phyloP scores from a whole-genome alignment of 2,329 filamentous ascomycete genomes.

The Venturia pyrina region DNA sequence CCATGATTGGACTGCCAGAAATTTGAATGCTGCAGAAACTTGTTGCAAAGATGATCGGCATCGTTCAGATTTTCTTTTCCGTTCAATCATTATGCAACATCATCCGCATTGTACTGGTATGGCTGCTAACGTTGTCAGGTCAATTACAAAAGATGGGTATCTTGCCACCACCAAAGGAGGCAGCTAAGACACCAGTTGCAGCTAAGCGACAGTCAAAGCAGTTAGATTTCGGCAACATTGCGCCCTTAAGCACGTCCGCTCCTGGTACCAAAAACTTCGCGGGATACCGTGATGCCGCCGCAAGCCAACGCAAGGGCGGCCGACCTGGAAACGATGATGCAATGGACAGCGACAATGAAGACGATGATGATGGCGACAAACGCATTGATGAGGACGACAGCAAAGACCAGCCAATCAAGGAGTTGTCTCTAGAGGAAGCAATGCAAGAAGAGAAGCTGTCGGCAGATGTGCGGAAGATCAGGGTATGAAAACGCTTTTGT shows the following conservation, averaged over 20 bases:
- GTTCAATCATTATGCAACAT: not conserved
- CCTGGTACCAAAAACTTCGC: conserved; percentile 86
- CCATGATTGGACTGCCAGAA: not conserved
- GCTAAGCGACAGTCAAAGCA: conserved; percentile 74
- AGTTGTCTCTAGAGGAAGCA: conserved; percentile 59
- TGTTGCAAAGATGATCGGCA: not conserved
- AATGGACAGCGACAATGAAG: conserved; percentile 71
- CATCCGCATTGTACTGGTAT: conserved; percentile 5
- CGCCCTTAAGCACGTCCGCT: conserved; percentile 56
- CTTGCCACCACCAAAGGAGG: conserved; percentile 55
- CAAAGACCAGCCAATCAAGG: conserved; percentile 27
- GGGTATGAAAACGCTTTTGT: conserved; percentile 41
- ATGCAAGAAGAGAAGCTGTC: conserved; percentile 64
- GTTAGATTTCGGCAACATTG: conserved; percentile 75
- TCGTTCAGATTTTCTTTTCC: not conserved
- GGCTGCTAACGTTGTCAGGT: conserved; percentile 40
- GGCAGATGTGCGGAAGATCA: conserved; percentile 73
- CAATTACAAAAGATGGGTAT: conserved; percentile 98
- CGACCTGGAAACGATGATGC: conserved; percentile 33
- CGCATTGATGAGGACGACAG: conserved; percentile 45
- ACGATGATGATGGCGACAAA: conserved; percentile 54
- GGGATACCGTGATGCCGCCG: conserved; percentile 64
- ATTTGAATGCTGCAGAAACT: not conserved
- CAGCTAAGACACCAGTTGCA: conserved; percentile 48
- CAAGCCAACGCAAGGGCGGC: conserved; percentile 36